These are phyloP conservation scores for Vitellaria paradoxa DNA, from an alignment of 179 eudicot genomes.

Conservation along the genomic window DNA sequence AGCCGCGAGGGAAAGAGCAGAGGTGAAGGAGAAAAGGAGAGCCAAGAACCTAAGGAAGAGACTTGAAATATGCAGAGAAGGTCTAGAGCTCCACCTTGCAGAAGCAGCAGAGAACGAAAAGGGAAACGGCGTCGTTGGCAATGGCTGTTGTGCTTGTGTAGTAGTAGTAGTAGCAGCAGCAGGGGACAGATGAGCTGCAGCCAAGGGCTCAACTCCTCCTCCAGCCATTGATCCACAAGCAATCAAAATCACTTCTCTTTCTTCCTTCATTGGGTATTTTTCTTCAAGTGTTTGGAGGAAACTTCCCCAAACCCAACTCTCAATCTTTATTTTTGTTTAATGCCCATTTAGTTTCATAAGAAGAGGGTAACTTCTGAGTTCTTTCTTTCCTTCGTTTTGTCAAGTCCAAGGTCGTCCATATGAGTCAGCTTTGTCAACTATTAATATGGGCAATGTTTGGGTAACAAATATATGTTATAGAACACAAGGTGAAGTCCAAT, in stretches of 20 bases:
- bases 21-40: constrained; percentile 25
- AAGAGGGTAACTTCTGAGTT: background rate
- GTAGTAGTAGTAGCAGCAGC: background rate
- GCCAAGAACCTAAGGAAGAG: constrained; percentile 26
- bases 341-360: background rate
- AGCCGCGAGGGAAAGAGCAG: constrained; percentile 29
- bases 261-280: background rate
- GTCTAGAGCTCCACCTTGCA: constrained; percentile 25
- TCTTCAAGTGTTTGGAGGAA: no score
- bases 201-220: no score
- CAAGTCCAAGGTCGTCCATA: background rate
- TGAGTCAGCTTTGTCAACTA: background rate
- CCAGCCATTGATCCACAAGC: constrained; percentile 8
- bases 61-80: constrained; percentile 15
- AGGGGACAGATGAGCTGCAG: background rate
- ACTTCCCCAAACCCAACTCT: no score
- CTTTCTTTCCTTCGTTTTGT: background rate
- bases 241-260: background rate
- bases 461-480: background rate
- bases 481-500: background rate
- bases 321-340: no score
- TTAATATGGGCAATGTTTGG: background rate
- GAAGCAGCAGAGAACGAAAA: constrained; percentile 34
- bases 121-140: constrained; percentile 37
- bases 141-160: background rate